These are phyloP conservation scores for Ustilago nuda DNA, from an alignment of 1,284 basidiomycete genomes.

Conservation along the genomic window DNA sequence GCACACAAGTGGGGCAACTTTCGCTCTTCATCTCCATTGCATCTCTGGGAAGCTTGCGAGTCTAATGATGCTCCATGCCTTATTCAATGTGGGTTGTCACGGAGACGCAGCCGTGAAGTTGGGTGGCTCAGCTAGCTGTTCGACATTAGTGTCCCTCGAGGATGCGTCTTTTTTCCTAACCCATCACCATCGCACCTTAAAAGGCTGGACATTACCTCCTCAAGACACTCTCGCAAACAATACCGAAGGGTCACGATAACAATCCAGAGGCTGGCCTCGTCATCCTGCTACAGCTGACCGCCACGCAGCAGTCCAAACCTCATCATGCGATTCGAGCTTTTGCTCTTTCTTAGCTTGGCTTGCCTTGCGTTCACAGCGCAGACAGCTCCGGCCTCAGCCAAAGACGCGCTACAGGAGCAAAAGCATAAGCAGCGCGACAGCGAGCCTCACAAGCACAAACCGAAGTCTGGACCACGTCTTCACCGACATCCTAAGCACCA, in stretches of 20 bases:
- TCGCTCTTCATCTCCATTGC: not conserved
- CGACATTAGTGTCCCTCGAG: not conserved
- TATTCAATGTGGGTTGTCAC: not conserved
- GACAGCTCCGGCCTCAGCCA: slow-evolving; percentile 24
- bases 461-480: not conserved
- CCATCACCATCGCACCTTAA: not conserved
- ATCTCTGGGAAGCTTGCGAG: not conserved
- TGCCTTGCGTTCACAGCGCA: slow-evolving; percentile 41
- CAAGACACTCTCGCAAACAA: not conserved
- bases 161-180: not conserved
- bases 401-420: slow-evolving; percentile 8
- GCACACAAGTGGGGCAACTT: not conserved
- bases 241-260: not conserved
- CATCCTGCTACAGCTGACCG: not conserved
- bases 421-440: slow-evolving; percentile 3
- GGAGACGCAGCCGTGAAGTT: not conserved
- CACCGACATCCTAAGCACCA: not conserved
- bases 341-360: slow-evolving; percentile 30
- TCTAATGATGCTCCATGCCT: not conserved
- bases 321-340: slow-evolving; percentile 25
- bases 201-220: not conserved
- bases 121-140: not conserved
- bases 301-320: slow-evolving; percentile 1
- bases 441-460: not conserved
- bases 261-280: slow-evolving; percentile 28